A percentile compares a stretch with the other conserved stretches of the same genome.
These are phyloP conservation scores for Terana coerulea DNA, from an alignment of 768 basidiomycete genomes.

Conservation along the genomic window DNA sequence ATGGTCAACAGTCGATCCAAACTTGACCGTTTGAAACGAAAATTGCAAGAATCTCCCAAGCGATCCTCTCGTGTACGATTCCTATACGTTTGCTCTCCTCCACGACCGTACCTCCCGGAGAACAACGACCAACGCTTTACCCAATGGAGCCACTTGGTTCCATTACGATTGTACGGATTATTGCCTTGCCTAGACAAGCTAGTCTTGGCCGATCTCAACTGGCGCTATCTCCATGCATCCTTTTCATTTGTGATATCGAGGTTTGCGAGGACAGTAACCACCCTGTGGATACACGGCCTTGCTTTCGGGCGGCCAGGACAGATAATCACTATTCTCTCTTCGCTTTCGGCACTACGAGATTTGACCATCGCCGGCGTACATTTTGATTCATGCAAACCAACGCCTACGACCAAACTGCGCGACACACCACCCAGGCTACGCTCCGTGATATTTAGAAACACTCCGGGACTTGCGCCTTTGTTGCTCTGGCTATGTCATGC, in stretches of 20 bases:
- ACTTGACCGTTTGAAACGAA: not conserved
- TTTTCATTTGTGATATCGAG: not conserved
- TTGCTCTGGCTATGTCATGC: too few species aligned
- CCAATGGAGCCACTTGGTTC: not conserved
- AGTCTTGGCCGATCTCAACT: not conserved
- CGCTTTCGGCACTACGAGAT: too few species aligned
- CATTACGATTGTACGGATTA: not conserved
- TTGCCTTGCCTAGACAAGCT: not conserved
- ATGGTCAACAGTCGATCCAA: not conserved
- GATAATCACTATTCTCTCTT: too few species aligned
- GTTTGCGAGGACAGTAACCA: not conserved
- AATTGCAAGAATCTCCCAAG: constrained; percentile 27
- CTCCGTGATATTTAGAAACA: too few species aligned
- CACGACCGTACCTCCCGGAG: not conserved
- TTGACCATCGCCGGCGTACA: too few species aligned
- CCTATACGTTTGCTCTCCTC: constrained; percentile 61
- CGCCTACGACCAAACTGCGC: too few species aligned
- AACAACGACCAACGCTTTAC: not conserved
- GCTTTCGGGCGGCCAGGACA: not conserved
- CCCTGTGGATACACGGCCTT: not conserved
- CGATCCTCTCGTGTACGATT: constrained; percentile 65
- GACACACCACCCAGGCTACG: too few species aligned
- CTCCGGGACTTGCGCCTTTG: too few species aligned
- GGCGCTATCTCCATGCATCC: not conserved
- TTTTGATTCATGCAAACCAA: too few species aligned